Base-by-base conservation (phyloP, 495 filamentous ascomycete species). In the Aspergillus hancockii region DNA sequence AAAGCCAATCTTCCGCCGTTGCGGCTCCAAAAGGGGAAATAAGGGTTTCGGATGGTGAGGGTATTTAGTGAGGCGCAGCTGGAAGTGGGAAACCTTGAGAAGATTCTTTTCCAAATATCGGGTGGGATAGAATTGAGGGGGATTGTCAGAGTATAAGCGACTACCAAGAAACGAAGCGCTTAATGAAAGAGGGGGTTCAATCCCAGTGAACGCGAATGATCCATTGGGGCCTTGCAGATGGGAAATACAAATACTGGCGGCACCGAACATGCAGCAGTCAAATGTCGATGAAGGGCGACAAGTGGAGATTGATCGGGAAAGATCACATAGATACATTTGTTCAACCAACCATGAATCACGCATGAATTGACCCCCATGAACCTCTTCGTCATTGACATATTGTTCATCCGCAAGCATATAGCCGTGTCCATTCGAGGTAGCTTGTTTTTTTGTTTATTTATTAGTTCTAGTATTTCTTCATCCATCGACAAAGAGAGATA, bases 1-100 rank as follows among this genome's bases (percentile, higher is more conserved):
- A 47, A 47, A 47, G 43, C 23, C 43, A 47, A 47, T 47, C 43
- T 23, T 47, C 43, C 43, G 43, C 43, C 43, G 43, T 47, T 47
- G 43, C 43, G 43, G 43, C 43, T 47, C 43, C 41, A 18, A 34
- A 50, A 53, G 19, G 41, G 41, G 41, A 45, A 18, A 45, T 45
- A 18, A 18, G 16, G 43, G 43, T 22, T 47, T 47, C 43, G 19
- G 19, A 47, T 18, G 7, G 8, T 18, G 8, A 19, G 14, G 14
- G 10, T n/a, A 40, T 28, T n/a, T 10, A 47, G 2, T 47, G 45
- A 16, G 45, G 22, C 18, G 18, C 18, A 47, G 45, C 18, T 28
- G 25, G 14, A 36, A 36, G 34, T 36, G 34, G 43, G 34, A 49
- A 40, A 28, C 25, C 7, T 28, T 7, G 25, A 28, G 25, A 28